Percentiles rank a stretch among this genome's conserved stretches.
These are phyloP conservation scores for Sporothrix phasma DNA, from an alignment of 2,329 filamentous ascomycete genomes.

Conservation along the genomic window DNA sequence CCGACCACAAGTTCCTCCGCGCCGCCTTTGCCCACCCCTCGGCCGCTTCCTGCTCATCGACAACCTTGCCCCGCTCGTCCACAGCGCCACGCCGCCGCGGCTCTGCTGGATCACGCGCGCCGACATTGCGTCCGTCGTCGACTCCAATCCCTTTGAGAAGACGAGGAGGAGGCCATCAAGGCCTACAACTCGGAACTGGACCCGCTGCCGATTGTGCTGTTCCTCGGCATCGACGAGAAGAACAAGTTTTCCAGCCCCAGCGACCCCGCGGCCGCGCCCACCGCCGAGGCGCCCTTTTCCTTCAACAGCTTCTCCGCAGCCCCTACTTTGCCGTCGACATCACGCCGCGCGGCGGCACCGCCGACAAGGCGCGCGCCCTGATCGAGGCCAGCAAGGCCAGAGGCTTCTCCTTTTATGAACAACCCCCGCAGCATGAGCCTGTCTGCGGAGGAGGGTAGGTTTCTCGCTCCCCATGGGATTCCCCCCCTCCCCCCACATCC, in stretches of 20 bases:
- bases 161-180: constrained; percentile 64
- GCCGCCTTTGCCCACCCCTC: constrained; percentile 55
- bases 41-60: constrained; percentile 71
- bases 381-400: constrained; percentile 47
- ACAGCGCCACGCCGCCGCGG: constrained; percentile 26
- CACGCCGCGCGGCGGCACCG: constrained; percentile 56
- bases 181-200: constrained; percentile 58
- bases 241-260: constrained; percentile 19
- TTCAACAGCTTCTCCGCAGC: constrained; percentile 61
- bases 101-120: constrained; percentile 60
- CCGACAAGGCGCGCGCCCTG: constrained; percentile 46
- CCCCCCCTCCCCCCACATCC: neutral
- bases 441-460: constrained; percentile 37
- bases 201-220: constrained; percentile 63
- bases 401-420: constrained; percentile 55
- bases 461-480: too few species aligned
- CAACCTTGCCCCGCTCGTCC: constrained; percentile 64
- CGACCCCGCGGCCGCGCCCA: constrained; percentile 21
- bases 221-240: constrained; percentile 71
- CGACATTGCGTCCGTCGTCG: constrained; percentile 62
- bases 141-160: constrained; percentile 57
- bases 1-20: constrained; percentile 59
- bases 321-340: constrained; percentile 89
- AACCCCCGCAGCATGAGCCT: constrained; percentile 40
- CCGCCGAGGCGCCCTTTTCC: constrained; percentile 35